Conservation (phyloP, 306 rosid genomes). For the Luffa aegyptiaca region DNA sequence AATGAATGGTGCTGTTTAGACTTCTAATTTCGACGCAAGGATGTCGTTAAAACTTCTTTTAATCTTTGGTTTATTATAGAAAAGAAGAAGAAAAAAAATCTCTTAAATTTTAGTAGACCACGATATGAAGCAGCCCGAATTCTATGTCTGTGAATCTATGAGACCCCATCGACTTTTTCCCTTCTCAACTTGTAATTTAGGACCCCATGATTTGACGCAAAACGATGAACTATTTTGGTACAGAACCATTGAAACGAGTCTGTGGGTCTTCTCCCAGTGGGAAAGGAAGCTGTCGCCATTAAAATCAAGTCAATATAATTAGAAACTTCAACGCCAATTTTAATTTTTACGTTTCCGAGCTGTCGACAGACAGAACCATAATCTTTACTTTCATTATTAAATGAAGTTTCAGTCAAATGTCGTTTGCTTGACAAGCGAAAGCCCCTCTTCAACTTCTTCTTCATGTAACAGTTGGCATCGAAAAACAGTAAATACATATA, state of each 20-base stretch:
- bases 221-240: background rate
- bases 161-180: background rate
- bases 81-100: background rate
- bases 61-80: background rate
- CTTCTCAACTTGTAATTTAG: background rate
- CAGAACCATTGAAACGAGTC: background rate
- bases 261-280: background rate
- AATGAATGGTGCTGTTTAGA: background rate
- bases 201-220: background rate
- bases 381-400: background rate
- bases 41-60: background rate
- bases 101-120: background rate
- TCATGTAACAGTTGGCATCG: background rate
- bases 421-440: background rate
- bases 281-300: constrained; percentile 5
- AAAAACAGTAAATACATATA: background rate
- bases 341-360: background rate
- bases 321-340: background rate
- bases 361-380: background rate
- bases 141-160: background rate
- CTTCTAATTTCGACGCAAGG: background rate
- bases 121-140: background rate
- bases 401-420: background rate
- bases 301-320: background rate
- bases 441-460: too few species aligned